A percentile compares a stretch with the other conserved stretches of the same genome.
phyloP scores from a whole-genome alignment of 2,329 filamentous ascomycete genomes.

The Ilyonectria sp. region DNA sequence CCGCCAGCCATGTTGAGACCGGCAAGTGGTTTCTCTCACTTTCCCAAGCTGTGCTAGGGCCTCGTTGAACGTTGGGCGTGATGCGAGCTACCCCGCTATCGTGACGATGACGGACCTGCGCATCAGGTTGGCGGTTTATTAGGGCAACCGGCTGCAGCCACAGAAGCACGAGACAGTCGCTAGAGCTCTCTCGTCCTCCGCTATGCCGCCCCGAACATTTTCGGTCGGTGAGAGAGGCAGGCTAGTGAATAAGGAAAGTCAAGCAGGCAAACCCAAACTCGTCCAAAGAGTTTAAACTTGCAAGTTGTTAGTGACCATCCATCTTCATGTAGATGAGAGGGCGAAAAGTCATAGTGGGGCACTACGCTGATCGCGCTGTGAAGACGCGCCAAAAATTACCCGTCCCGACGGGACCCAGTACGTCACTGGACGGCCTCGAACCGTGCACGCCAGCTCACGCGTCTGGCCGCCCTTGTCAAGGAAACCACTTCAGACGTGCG shows the following conservation, averaged over 20 bases:
- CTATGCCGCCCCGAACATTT: background rate
- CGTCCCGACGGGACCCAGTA: background rate
- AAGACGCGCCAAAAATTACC: background rate
- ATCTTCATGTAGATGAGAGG: background rate
- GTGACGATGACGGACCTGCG: background rate
- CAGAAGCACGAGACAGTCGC: background rate
- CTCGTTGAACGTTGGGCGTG: background rate
- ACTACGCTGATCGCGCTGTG: background rate
- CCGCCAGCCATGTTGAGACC: background rate
- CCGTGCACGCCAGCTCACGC: slow-evolving; percentile 22
- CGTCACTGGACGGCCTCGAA: slow-evolving; percentile 11
- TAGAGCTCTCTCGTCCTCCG: background rate
- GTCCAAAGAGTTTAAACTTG: background rate
- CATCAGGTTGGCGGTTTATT: background rate
- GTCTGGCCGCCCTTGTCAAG: slow-evolving; percentile 17
- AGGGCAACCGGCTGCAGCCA: background rate
- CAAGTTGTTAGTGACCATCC: background rate
- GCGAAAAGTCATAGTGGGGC: background rate
- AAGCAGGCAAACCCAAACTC: background rate
- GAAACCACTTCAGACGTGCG: slow-evolving; percentile 22
- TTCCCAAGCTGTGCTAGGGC: background rate
- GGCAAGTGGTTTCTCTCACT: background rate
- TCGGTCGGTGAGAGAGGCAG: background rate
- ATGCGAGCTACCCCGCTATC: background rate
- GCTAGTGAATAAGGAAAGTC: background rate